Evolutionary conservation across 768 basidiomycete species (phyloP).

Genomic region (Mycena vitilis): DNA sequence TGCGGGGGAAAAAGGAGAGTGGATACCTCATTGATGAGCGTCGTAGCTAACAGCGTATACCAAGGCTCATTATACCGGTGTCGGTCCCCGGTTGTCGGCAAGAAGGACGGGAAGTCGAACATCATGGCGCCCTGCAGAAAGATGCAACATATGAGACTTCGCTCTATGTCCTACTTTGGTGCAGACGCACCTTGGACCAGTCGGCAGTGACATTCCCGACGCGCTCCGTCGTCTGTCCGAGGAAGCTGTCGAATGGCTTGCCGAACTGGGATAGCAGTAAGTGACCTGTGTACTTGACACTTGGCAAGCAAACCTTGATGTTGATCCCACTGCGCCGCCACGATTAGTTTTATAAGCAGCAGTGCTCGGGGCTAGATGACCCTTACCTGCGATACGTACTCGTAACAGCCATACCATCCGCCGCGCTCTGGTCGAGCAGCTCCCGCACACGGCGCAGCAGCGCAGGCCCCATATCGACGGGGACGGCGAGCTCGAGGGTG

Average conservation of each 20-base stretch:
- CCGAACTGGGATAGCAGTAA: too few species aligned
- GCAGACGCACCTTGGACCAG: conserved; percentile 47
- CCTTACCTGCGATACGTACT: conserved; percentile 51
- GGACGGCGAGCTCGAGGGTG: conserved; percentile 50
- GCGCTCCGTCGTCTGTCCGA: conserved; percentile 50
- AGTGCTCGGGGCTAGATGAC: too few species aligned
- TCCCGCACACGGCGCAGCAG: conserved; percentile 47
- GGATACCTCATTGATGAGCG: conserved; percentile 48
- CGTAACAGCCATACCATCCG: conserved; percentile 50
- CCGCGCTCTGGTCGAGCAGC: conserved; percentile 48
- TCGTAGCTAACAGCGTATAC: conserved; percentile 39
- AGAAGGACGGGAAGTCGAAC: conserved; percentile 52
- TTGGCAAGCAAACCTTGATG: too few species aligned
- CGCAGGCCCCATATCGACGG: conserved; percentile 46
- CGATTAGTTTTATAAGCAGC: too few species aligned
- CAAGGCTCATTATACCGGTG: conserved; percentile 50
- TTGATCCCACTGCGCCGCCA: conserved; percentile 52
- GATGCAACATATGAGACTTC: too few species aligned
- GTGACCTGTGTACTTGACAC: too few species aligned
- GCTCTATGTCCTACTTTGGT: too few species aligned
- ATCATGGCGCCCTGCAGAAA: conserved; percentile 48
- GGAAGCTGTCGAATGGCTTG: conserved; percentile 49
- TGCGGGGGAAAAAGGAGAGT: background rate
- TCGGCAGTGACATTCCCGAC: conserved; percentile 46
- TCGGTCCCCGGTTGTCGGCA: conserved; percentile 47